These are phyloP conservation scores for Phialemonium atrogriseum DNA, from an alignment of 2,329 filamentous ascomycete genomes.

Conservation along the genomic window DNA sequence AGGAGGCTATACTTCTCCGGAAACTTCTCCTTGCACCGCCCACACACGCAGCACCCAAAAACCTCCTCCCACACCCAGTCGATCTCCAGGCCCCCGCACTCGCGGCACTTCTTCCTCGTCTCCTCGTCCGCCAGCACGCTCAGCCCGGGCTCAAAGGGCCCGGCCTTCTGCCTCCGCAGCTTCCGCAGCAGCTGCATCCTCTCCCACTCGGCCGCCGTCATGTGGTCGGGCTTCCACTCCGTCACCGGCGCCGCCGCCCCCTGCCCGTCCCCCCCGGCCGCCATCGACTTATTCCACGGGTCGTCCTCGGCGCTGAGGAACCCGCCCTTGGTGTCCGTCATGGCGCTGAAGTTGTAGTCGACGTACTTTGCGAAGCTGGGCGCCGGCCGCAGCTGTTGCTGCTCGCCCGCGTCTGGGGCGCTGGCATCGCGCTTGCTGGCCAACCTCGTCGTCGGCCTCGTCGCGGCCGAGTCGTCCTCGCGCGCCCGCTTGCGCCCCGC, in stretches of 20 bases:
- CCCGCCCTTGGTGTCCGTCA: conserved; percentile 96
- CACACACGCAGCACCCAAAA: conserved; percentile 68
- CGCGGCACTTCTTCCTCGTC: conserved; percentile 66
- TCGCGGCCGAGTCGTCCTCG: conserved; percentile 49
- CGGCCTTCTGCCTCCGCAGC: conserved; percentile 64
- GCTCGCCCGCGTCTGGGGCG: conserved; percentile 15
- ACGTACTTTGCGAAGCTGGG: conserved; percentile 86
- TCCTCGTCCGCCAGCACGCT: conserved; percentile 59
- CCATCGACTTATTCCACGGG: conserved; percentile 72
- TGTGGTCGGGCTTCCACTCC: conserved; percentile 68
- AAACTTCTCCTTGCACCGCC: conserved; percentile 75
- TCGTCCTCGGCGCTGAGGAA: conserved; percentile 90
- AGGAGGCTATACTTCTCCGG: conserved; percentile 92
- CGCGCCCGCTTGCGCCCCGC: conserved; percentile 63
- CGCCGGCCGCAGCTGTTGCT: conserved; percentile 57
- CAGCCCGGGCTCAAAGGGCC: conserved; percentile 84
- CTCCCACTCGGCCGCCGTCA: conserved; percentile 92
- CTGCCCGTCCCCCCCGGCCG: conserved; percentile 30
- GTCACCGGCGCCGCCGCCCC: conserved; percentile 21
- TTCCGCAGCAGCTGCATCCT: conserved; percentile 65
- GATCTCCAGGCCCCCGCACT: conserved; percentile 79
- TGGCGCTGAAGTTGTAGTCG: conserved; percentile 95
- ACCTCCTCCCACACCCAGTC: conserved; percentile 93
- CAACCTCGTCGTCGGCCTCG: conserved; percentile 41
- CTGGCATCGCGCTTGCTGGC: conserved; percentile 28